Percentiles rank a stretch among this genome's conserved stretches.
These are phyloP conservation scores for Acanthamoeba castellanii DNA, from an alignment of 208 protist genomes.

Conservation along the genomic window DNA sequence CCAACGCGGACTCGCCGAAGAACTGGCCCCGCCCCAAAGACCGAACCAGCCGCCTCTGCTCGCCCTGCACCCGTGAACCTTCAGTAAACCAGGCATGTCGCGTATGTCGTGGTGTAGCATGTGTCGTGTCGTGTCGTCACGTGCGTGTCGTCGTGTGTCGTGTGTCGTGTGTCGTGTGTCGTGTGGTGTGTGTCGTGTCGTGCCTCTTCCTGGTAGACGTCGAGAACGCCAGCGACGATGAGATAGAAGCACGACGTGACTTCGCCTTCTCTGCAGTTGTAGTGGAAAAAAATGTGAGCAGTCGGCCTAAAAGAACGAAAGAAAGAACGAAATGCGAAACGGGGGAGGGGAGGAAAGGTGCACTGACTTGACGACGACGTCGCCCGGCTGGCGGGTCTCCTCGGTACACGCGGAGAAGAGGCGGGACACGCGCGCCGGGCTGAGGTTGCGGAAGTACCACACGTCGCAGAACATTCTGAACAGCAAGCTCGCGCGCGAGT, in stretches of 20 bases:
- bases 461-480: constrained; percentile 51
- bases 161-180: too few relatives aligned
- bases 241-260: not conserved
- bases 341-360: not conserved
- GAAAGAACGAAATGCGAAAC: not conserved
- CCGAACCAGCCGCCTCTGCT: not conserved
- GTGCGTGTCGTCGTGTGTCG: not conserved
- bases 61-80: not conserved
- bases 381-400: not conserved
- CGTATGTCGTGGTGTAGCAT: too few relatives aligned
- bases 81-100: not conserved
- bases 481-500: constrained; percentile 4
- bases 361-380: not conserved
- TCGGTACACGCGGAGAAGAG: constrained; percentile 20
- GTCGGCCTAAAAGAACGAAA: too few relatives aligned
- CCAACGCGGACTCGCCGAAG: constrained; percentile 21
- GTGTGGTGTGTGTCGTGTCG: not conserved
- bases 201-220: not conserved
- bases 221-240: not conserved
- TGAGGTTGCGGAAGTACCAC: constrained; percentile 50
- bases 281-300: not conserved
- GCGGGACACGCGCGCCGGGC: not conserved
- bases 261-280: not conserved
- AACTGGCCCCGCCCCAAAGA: not conserved
- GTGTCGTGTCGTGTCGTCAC: not conserved